Base-by-base conservation (phyloP, 1,284 basidiomycete genomes). In the Leccinum insolens region DNA sequence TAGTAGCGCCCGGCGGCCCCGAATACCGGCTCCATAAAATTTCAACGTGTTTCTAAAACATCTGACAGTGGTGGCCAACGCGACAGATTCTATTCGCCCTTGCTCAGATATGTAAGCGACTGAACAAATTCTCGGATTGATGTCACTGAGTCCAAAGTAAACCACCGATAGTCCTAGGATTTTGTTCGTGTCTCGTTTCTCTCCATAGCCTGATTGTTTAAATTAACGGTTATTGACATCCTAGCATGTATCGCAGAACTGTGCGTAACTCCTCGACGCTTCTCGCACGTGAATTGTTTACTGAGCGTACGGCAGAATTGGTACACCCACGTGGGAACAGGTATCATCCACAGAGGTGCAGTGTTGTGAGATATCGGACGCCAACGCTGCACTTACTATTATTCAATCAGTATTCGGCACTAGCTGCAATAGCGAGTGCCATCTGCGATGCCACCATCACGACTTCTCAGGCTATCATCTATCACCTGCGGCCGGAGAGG, bases 371-470 rank as follows among this genome's bases (percentile, higher is more conserved):
- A 46, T 4, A 34, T 7, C 4, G 2, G 4, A 17, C 22, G 12
- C 17, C 17, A n/a, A 5, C 22, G 4, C 15, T 20, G 15, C 39
- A n/a, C 44, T 72, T 22, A 64, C 39, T 8, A 58, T 2, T 3
- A 25, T 15, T 2, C 9, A 4, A 7, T n/a, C 12, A 75, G 74
- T 65, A 28, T 57, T 2, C 39, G 31, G 58, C 66, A 8, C 7
- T 71, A 15, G 37, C 66, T 3, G 66, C 67, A 25, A 7, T 73
- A 9, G 59, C 68, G 3, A 68, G 71, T 22, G 69, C 75, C 7
- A 3, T 67, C 4, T 77, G 76, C 11, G 72, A 77, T 63, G 59
- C 46, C 17, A 14, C 65, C 57, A 74, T 76, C 62, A 76, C 74
- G 1, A 6, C 15, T 22, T 73, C 74, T 11, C 31, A 31, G 31